Percentiles rank a stretch among this genome's conserved stretches.
These are phyloP conservation scores for Trypanosoma caninum DNA, from an alignment of 208 protist genomes.

Conservation along the genomic window DNA sequence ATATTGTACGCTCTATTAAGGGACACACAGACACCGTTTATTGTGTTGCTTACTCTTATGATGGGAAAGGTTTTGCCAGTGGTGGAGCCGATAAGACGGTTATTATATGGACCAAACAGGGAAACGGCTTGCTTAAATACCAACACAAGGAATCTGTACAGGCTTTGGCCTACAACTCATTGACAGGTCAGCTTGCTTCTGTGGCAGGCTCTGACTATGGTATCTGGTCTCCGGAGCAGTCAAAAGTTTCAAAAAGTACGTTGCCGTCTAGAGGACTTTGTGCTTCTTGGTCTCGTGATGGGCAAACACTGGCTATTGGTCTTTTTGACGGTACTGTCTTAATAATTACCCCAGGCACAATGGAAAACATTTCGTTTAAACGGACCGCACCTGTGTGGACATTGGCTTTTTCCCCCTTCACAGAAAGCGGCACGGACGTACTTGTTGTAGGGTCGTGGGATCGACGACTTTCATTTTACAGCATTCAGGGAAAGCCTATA, in stretches of 20 bases:
- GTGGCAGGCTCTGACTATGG: conserved; percentile 93
- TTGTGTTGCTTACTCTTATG: conserved; percentile 78
- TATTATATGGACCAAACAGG: conserved; percentile 94
- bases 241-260: conserved; percentile 88
- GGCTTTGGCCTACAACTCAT: conserved; percentile 92
- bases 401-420: conserved; percentile 90
- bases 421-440: conserved; percentile 85
- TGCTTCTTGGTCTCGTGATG: conserved; percentile 92
- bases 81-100: conserved; percentile 93
- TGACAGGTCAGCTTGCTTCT: conserved; percentile 80
- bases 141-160: conserved; percentile 95
- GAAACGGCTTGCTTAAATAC: conserved; percentile 95
- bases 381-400: conserved; percentile 92
- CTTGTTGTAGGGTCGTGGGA: conserved; percentile 96
- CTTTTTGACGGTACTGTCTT: conserved; percentile 83
- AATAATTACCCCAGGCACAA: conserved; percentile 17
- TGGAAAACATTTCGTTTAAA: conserved; percentile 40
- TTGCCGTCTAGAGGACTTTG: conserved; percentile 89
- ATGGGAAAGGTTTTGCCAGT: conserved; percentile 94
- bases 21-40: conserved; percentile 94
- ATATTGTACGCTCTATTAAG: conserved; percentile 92
- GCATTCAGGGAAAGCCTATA: conserved; percentile 70
- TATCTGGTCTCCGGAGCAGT: conserved; percentile 92
- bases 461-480: conserved; percentile 95
- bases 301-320: conserved; percentile 92